These are phyloP conservation scores for Gloeopeniophorella convolvens DNA, from an alignment of 768 basidiomycete species.

Conservation along the genomic window DNA sequence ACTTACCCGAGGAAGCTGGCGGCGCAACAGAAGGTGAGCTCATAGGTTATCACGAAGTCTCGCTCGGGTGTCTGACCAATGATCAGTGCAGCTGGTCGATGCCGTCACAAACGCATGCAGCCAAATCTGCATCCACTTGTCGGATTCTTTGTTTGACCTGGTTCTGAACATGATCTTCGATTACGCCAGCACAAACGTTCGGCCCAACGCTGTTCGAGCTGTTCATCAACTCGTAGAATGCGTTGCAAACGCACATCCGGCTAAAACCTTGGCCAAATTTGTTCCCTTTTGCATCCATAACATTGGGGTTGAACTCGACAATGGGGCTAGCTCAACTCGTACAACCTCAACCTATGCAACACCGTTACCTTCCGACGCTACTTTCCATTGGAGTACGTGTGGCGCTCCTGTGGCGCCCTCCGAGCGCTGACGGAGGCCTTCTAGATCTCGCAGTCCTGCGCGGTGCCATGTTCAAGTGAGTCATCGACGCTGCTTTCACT, in stretches of 20 bases:
- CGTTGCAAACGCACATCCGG: conserved; percentile 72
- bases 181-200: conserved; percentile 74
- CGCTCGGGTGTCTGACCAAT: neutral
- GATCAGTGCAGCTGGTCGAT: conserved; percentile 64
- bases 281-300: conserved; percentile 64
- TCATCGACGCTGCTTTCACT: conserved; percentile 5
- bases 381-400: conserved; percentile 77
- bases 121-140: conserved; percentile 70
- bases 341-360: conserved; percentile 60
- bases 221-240: conserved; percentile 84
- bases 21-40: conserved; percentile 56
- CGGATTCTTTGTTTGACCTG: conserved; percentile 68
- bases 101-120: conserved; percentile 70
- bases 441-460: conserved; percentile 68
- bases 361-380: conserved; percentile 73
- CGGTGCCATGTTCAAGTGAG: conserved; percentile 77
- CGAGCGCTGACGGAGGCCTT: conserved; percentile 11
- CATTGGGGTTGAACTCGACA: conserved; percentile 72
- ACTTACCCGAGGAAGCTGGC: conserved; percentile 77
- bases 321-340: conserved; percentile 70
- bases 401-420: neutral
- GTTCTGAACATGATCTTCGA: conserved; percentile 80
- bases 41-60: neutral
- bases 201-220: conserved; percentile 79
- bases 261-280: conserved; percentile 73